Evolutionary conservation across 768 basidiomycete species (phyloP), one percentile per base, ranked within the genome.

Genomic region (Russula sp.): DNA sequence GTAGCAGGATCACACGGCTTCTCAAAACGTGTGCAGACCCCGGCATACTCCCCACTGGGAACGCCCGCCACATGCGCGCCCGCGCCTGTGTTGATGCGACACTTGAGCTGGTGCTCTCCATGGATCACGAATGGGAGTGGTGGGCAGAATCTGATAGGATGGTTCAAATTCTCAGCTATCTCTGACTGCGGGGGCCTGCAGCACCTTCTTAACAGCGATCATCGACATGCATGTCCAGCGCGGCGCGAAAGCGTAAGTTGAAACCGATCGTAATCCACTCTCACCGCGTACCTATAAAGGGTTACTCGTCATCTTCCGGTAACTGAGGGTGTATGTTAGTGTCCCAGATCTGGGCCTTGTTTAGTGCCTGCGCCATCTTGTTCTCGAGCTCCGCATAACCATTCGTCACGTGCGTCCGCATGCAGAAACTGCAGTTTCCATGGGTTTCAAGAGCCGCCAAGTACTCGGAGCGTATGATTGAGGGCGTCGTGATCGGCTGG

Each of bases 111-210:
- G 58, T 64, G 13, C 54, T 64, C 10, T 59, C 58, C 48, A 56
- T 60, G 58, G 35, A 64, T 6, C 35, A 48, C 48, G 43, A 60
- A 7, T 64, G 63, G 63, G 48, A 56, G n/a, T 64, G 63, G 63
- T 56, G 60, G 39, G 53, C 58, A 10, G 58, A 64, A 22, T 36
- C 36, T 6, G 59, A 64, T 39, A 47, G 32, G n/a, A 52, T 64
- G 48, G 29, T 55, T 4, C 59, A 60, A 22, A 46, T 41, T 8
- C 63, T 64, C 4, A 25, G 32, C 13, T 64, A 60, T 46, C 63
- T 64, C 20, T n/a, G n/a, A n/a, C n/a, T n/a, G n/a, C n/a, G n/a
- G n/a, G n/a, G n/a, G n/a, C n/a, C n/a, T n/a, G n/a, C n/a, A n/a
- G n/a, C n/a, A n/a, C 36, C 36, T 38, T 13, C 9, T 13, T 38